Conservation (phyloP, 192 early-diverging fungal genomes). For the Entomortierella lignicola region DNA sequence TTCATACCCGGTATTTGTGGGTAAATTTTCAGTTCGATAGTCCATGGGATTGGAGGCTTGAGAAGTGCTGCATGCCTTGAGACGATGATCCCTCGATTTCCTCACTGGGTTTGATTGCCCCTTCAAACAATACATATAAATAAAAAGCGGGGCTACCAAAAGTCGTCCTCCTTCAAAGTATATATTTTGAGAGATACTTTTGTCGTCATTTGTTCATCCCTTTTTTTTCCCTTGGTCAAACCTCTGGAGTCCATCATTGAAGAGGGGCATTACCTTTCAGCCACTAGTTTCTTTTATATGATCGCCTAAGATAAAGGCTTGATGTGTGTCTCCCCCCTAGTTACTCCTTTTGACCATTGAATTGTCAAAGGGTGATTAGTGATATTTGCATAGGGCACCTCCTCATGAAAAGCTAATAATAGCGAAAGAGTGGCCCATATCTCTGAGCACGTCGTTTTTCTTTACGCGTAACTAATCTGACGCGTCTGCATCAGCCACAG, state of each 20-base stretch:
- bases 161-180: too few species aligned
- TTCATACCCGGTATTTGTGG: background rate
- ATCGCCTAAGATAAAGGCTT: too few species aligned
- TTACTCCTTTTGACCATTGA: too few species aligned
- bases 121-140: conserved; percentile 3
- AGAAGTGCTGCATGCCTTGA: too few species aligned
- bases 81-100: conserved; percentile 10
- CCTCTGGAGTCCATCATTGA: conserved; percentile 1
- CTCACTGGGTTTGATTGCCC: conserved; percentile 4
- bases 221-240: conserved; percentile 13
- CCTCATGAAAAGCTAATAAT: too few species aligned
- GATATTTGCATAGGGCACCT: too few species aligned
- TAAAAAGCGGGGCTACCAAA: background rate
- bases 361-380: too few species aligned
- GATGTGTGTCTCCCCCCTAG: too few species aligned
- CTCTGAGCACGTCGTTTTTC: too few species aligned
- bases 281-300: background rate
- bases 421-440: too few species aligned
- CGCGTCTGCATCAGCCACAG: too few species aligned
- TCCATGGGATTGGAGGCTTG: background rate
- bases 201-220: background rate
- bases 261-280: background rate
- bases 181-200: background rate
- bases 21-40: background rate
- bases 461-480: too few species aligned